Base-by-base conservation (phyloP, 2,329 filamentous ascomycete species). In the Aaosphaeria arxii region DNA sequence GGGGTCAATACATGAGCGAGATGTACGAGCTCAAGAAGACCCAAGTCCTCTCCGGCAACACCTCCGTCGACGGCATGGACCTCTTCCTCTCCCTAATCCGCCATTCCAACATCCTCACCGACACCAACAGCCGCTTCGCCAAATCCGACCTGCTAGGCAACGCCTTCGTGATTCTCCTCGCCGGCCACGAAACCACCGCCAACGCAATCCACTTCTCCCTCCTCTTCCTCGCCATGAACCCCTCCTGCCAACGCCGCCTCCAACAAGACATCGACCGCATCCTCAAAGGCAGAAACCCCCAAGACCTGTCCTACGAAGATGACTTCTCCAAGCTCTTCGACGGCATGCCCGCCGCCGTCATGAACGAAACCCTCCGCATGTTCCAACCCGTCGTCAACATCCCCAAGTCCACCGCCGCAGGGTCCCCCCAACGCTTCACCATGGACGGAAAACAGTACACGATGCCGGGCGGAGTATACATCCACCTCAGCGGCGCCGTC, bases 151-250 rank as follows among this genome's bases (percentile, higher is more conserved):
- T 91, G 49, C 72, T 88, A 30, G 86, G 87, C 44, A 91, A 91
- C 61, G 83, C 86, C 24, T 81, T 81, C 50, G 75, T 80, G 43
- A 71, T 82, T 51, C 78, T 81, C 51, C 75, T 91, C 1, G 88
- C 89, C 0, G 89, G 89, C 9, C 88, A 94, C 68, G 89, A 94
- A 69, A 91, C 88, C 1, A 87, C 87, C 2, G 88, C 88, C 42
- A 89, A 88, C 66, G 80, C 82, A 4, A 75, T 91, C 36, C 86
- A 91, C 70, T 91, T 88, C 63, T 77, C 83, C 2, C 70, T 91
- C 4, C 64, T 89, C 33, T 78, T 83, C 56, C 78, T 92, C 5
- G 88, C 88, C 11, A 79, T 83, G 57, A 79, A 85, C 57, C 82
- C 82, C 5, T 69, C 74, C 1, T 79, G 79, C 1, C 89, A 94